These are phyloP conservation scores for Pseudogymnoascus sp. DNA, from an alignment of 2,329 filamentous ascomycete species.

Conservation along the genomic window DNA sequence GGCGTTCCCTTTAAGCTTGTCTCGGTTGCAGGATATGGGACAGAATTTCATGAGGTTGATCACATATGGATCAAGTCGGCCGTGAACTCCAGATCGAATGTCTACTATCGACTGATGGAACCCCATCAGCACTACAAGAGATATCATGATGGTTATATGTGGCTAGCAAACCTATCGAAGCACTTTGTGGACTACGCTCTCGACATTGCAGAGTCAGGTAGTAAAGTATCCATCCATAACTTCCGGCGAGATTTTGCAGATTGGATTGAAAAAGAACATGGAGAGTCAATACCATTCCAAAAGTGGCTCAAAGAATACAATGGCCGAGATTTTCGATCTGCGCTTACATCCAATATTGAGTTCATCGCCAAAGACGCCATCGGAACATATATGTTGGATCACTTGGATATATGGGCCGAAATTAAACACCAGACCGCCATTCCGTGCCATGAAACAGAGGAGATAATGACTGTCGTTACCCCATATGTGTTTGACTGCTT, in stretches of 20 bases:
- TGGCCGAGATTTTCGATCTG: conserved; percentile 53
- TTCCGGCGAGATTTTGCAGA: conserved; percentile 51
- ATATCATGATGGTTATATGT: conserved; percentile 58
- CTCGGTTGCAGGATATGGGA: conserved; percentile 60
- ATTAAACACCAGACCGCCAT: conserved; percentile 26
- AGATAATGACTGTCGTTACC: conserved; percentile 56
- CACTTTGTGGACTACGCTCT: conserved; percentile 58
- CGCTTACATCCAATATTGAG: conserved; percentile 49
- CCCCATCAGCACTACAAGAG: conserved; percentile 54
- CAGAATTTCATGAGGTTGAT: conserved; percentile 39
- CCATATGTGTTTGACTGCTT: conserved; percentile 61
- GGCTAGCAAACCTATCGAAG: conserved; percentile 64
- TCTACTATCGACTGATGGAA: conserved; percentile 56
- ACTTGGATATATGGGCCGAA: conserved; percentile 32
- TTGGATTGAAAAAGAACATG: conserved; percentile 48
- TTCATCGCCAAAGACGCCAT: conserved; percentile 61
- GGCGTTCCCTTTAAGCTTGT: conserved; percentile 48
- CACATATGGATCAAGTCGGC: conserved; percentile 58
- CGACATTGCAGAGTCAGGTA: conserved; percentile 11
- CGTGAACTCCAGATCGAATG: conserved; percentile 32
- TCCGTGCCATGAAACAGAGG: conserved; percentile 19
- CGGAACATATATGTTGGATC: conserved; percentile 37
- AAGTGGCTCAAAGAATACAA: conserved; percentile 48
- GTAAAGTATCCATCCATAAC: conserved; percentile 41
- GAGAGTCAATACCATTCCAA: conserved; percentile 34